A percentile compares a stretch with the other conserved stretches of the same genome.
These are phyloP conservation scores for Rhytidhysteron rufulum DNA, from an alignment of 2,329 filamentous ascomycete genomes.

Conservation along the genomic window DNA sequence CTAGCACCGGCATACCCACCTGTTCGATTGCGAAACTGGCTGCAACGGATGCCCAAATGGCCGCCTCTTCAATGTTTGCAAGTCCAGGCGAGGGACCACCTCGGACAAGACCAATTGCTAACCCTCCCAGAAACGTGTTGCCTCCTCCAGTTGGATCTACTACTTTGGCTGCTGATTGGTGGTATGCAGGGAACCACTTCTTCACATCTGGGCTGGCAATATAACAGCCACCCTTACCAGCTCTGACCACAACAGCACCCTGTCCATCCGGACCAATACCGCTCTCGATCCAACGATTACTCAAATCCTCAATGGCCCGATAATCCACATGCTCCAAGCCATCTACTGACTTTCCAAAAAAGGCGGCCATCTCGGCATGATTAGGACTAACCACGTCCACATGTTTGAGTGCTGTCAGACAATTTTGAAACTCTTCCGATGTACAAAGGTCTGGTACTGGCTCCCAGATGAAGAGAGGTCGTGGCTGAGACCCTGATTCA, in stretches of 20 bases:
- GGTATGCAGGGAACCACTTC: slow-evolving; percentile 76
- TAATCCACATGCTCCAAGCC: slow-evolving; percentile 33
- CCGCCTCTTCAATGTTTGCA: slow-evolving; percentile 62
- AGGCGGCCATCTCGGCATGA: slow-evolving; percentile 78
- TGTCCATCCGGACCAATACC: slow-evolving; percentile 31
- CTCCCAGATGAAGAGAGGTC: slow-evolving; percentile 86
- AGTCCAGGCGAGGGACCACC: slow-evolving; percentile 44
- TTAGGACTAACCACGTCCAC: slow-evolving; percentile 72
- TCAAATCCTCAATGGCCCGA: slow-evolving; percentile 39
- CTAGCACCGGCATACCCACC: slow-evolving; percentile 70
- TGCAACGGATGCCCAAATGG: slow-evolving; percentile 73
- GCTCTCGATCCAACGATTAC: slow-evolving; percentile 31
- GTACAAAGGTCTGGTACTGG: slow-evolving; percentile 86
- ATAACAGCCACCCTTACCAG: slow-evolving; percentile 68
- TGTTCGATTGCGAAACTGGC: slow-evolving; percentile 96
- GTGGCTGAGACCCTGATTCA: slow-evolving; percentile 22
- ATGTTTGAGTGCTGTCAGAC: slow-evolving; percentile 49
- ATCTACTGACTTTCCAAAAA: slow-evolving; percentile 60
- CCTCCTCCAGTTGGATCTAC: slow-evolving; percentile 94
- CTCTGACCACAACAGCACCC: slow-evolving; percentile 64
- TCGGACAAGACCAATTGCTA: slow-evolving; percentile 54
- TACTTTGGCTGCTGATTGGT: slow-evolving; percentile 55
- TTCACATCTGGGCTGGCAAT: slow-evolving; percentile 36
- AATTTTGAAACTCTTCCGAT: slow-evolving; percentile 57
- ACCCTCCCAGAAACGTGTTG: slow-evolving; percentile 75